Evolutionary conservation across 495 filamentous ascomycete species (phyloP), one percentile per base, ranked within the genome.

Genomic region (Thermothielavioides terrestris): DNA sequence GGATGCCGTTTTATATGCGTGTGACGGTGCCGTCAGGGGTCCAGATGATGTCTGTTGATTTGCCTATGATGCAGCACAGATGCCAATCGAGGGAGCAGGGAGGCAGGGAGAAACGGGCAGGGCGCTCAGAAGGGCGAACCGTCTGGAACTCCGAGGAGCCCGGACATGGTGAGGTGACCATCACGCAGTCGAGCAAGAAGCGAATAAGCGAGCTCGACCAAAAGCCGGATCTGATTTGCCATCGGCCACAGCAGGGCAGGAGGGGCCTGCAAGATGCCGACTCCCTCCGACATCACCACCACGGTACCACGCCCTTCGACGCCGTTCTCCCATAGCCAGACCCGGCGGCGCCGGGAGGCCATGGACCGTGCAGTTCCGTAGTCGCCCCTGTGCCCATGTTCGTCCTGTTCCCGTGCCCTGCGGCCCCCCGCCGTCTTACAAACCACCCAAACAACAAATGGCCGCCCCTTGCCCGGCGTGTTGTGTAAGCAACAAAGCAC

Each of bases 1-100:
- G 21, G 9, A 10, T 17, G 11, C 32, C 22, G 18, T 46, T n/a
- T 46, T 46, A 46, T 46, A 46, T 14, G 32, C 44, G 44, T 46
- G 32, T 46, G 15, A 46, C 32, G 14, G 12, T 5, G 6, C n/a
- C n/a, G 18, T 15, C 6, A 2, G 7, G 7, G 17, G 21, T 18
- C 7, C 8, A 15, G 31, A 27, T 46, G 44, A 46, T 35, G 44
- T 37, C 42, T 10, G 42, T n/a, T 26, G 28, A 32, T 17, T 8
- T n/a, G 11, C 40, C 4, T 20, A 10, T 44, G 32, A 36, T 26
- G 44, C 44, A 27, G 18, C 32, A 20, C 15, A 17, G 10, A 34
- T 3, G 5, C n/a, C 22, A 37, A 28, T n/a, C 44, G 37, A 27
- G 44, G 44, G 44, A 37, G 12, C 42, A 21, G 35, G 15, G 42